Evolutionary conservation across 495 filamentous ascomycete species (phyloP).

Genomic region (Usnea hakonensis): DNA sequence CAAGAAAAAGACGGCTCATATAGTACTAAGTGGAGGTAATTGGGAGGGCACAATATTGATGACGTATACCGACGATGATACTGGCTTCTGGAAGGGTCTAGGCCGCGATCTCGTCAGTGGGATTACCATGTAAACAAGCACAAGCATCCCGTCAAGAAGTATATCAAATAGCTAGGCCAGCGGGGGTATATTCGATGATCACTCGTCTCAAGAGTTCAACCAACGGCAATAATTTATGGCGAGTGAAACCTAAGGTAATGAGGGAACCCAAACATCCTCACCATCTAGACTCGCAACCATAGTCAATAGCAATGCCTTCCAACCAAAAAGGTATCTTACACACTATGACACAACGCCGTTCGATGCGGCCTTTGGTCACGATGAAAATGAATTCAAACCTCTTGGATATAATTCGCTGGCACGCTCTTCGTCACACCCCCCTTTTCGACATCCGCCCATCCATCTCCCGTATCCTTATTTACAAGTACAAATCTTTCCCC

Average conservation of each 20-base stretch:
- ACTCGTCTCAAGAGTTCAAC: not conserved
- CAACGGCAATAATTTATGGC: not conserved
- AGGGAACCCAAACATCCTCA: too few species aligned
- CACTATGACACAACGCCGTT: not conserved
- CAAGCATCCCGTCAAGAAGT: slow-evolving; percentile 30
- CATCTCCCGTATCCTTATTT: slow-evolving; percentile 77
- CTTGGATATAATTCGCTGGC: slow-evolving; percentile 86
- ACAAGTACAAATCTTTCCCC: slow-evolving; percentile 88
- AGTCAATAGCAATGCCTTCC: not conserved
- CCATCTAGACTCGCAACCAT: not conserved
- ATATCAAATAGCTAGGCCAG: slow-evolving; percentile 17
- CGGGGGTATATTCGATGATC: slow-evolving; percentile 18
- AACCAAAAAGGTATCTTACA: not conserved
- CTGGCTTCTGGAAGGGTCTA: slow-evolving; percentile 48
- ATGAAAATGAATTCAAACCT: slow-evolving; percentile 36
- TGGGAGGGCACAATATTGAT: slow-evolving; percentile 28
- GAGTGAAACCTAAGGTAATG: too few species aligned
- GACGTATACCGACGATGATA: slow-evolving; percentile 34
- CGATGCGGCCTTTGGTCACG: not conserved
- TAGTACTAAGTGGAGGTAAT: slow-evolving; percentile 25
- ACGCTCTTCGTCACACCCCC: slow-evolving; percentile 87
- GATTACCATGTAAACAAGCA: slow-evolving; percentile 46
- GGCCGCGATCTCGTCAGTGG: slow-evolving; percentile 42
- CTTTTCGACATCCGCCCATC: slow-evolving; percentile 94
- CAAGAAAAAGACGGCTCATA: slow-evolving; percentile 35